Conservation (phyloP, 345 rosid species). For the Ailanthus altissimus region DNA sequence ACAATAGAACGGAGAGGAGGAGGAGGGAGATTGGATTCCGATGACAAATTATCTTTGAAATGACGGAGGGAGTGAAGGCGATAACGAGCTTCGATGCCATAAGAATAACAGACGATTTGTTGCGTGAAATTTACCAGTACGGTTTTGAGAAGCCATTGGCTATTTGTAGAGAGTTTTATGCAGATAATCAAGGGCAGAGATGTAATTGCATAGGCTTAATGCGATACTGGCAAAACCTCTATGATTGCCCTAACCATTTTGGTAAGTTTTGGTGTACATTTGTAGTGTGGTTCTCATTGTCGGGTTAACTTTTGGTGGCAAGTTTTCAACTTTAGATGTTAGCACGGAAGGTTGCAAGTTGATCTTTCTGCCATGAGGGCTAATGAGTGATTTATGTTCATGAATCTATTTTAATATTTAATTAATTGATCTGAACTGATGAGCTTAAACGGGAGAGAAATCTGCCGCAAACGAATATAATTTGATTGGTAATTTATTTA, state of each 20-base stretch:
- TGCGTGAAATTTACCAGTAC: conserved; percentile 82
- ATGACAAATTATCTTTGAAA: conserved; percentile 77
- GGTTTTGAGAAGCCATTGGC: conserved; percentile 97
- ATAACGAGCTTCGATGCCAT: conserved; percentile 78
- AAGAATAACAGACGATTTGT: conserved; percentile 77
- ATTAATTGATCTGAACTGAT: not conserved
- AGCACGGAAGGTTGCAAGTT: too few relatives aligned
- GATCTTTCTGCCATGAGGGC: too few relatives aligned
- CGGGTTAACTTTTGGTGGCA: too few relatives aligned
- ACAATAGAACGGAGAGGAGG: conserved; percentile 29
- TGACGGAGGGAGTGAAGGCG: conserved; percentile 86
- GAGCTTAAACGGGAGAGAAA: not conserved
- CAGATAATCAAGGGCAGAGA: conserved; percentile 89
- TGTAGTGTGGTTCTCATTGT: too few relatives aligned
- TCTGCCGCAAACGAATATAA: not conserved
- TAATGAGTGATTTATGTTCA: not conserved
- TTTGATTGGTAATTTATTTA: not conserved
- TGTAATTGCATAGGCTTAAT: conserved; percentile 96
- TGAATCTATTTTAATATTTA: not conserved
- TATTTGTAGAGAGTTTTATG: conserved; percentile 93
- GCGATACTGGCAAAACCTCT: conserved; percentile 96
- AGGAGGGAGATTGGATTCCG: conserved; percentile 33
- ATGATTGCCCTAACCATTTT: conserved; percentile 92
- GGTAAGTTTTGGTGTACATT: too few relatives aligned
- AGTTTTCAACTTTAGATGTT: too few relatives aligned